Base-by-base conservation (phyloP, 305 asterid species). In the Withania somnifera region DNA sequence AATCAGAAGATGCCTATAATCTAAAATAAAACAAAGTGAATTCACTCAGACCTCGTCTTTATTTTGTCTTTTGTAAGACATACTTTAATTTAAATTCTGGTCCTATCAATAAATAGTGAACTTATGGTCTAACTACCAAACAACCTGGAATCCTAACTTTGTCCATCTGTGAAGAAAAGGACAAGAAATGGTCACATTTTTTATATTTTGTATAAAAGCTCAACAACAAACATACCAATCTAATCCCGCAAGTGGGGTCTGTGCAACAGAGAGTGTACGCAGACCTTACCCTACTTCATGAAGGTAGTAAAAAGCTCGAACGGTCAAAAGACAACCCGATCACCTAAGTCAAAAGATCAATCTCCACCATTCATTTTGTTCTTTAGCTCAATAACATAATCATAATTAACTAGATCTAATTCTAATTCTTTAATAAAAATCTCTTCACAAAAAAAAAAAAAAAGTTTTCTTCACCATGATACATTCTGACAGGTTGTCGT, bases 401-500 rank as follows among this genome's bases (percentile, higher is more conserved):
- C 42, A 66, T 71, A 34, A 52, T 14, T 66, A 47, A 80, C 76
- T 38, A 80, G 15, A 54, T 26, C 83, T 3, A 61, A 19, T 38
- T 38, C 57, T 34, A 57, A n/a, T 78, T 54, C 38, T 61, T 56
- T 56, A 57, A 54, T 22, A 38, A 0, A 15, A 14, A 78, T 14
- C 38, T 56, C 67, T 54, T 3, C 19, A 50, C 15, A 47, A 61
- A 51, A 45, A 28, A 10, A 57, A 15, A 7, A 20, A 13, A 36
- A 50, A 40, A 17, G 32, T 28, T 34, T 24, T 54, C 58, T 30
- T 4, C 53, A 52, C 58, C 52, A 80, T 64, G 64, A 80, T 80
- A 63, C 83, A 80, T 80, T 80, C 83, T 80, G 83, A 64, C 83
- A 80, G 63, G 50, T 64, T 80, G 63, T 80, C 52, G 52, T 47